Evolutionary conservation across 768 basidiomycete genomes (phyloP).

Genomic region (Gloeostereum incarnatum): DNA sequence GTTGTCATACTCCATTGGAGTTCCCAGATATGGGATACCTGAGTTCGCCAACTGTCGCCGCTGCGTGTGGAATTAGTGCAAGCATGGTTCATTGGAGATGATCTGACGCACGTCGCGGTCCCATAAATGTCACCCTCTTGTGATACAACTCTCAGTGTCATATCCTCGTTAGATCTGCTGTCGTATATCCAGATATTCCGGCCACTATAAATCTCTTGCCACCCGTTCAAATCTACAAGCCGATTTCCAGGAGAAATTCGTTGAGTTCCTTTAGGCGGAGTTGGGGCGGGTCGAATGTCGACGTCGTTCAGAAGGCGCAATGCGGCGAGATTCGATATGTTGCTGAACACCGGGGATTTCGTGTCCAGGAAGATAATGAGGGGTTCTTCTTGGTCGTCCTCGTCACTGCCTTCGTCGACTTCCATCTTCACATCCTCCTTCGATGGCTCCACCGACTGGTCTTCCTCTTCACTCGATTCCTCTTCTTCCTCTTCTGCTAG

Average conservation of each 20-base stretch:
- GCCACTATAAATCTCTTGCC: constrained; percentile 69
- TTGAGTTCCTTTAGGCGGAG: constrained; percentile 30
- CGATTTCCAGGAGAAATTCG: constrained; percentile 43
- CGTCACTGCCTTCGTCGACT: constrained; percentile 20
- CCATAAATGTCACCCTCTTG: constrained; percentile 58
- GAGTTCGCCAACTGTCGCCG: constrained; percentile 76
- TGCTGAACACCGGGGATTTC: constrained; percentile 25
- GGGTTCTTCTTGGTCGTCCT: constrained; percentile 23
- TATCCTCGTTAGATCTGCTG: constrained; percentile 51
- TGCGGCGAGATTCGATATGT: constrained; percentile 55
- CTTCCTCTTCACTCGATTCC: constrained; percentile 21
- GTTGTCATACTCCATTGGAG: constrained; percentile 58
- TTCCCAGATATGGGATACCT: constrained; percentile 61
- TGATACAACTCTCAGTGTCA: constrained; percentile 58
- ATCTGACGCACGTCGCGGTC: constrained; percentile 69
- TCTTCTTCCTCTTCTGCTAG: constrained; percentile 51
- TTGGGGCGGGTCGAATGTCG: constrained; percentile 47
- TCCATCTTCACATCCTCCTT: constrained; percentile 15
- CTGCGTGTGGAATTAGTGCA: constrained; percentile 22
- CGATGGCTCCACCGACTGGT: neutral
- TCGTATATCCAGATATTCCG: constrained; percentile 74
- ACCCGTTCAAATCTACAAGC: constrained; percentile 51
- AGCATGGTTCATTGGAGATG: neutral
- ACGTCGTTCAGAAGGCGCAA: constrained; percentile 69
- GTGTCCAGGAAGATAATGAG: constrained; percentile 18